Evolutionary conservation across 2,329 filamentous ascomycete genomes (phyloP), one percentile per base, ranked within the genome.

Genomic region (Colletotrichum salicis): DNA sequence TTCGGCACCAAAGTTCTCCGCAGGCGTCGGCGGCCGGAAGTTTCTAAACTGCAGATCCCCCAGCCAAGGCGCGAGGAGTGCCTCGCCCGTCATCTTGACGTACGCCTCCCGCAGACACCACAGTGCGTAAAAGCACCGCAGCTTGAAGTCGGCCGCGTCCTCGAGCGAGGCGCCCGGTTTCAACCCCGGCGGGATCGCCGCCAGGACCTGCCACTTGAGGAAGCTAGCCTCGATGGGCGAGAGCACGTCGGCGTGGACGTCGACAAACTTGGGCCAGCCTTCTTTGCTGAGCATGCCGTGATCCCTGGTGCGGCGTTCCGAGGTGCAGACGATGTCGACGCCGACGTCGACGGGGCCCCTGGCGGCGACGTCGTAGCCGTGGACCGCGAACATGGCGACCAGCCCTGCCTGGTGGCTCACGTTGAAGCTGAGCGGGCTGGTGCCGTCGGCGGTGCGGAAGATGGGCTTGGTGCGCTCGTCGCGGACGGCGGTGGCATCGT

Each of bases 81-180:
- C 93, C 76, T 95, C 92, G 31, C 93, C 93, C 35, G 92, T 93
- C 83, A 96, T 90, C 87, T 95, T 96, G 80, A 95, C 91, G 79
- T 94, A 95, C 1, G 93, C 91, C 82, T 96, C 93, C 76, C 94
- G 91, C 79, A 94, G 87, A 79, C 92, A 94, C 91, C 93, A 96
- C 71, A 93, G 89, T 1, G 92, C 88, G 79, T 95, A 96, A 78
- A 96, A 96, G 64, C 88, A 86, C 5, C 92, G 86, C 33, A 95
- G 83, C 77, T 91, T 91, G 27, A 83, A 86, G 71, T 92, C 91
- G 22, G 88, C 82, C n/a, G 89, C 76, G 24, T 79, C 77, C 12
- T 82, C 78, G 13, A 76, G 71, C 33, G 81, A 77, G 10, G 79
- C 76, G 37, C 80, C 78, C 10, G 64, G 57, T 29, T 62, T 55